Base-by-base conservation (phyloP, 306 rosid genomes). In the Glycine tomentella region DNA sequence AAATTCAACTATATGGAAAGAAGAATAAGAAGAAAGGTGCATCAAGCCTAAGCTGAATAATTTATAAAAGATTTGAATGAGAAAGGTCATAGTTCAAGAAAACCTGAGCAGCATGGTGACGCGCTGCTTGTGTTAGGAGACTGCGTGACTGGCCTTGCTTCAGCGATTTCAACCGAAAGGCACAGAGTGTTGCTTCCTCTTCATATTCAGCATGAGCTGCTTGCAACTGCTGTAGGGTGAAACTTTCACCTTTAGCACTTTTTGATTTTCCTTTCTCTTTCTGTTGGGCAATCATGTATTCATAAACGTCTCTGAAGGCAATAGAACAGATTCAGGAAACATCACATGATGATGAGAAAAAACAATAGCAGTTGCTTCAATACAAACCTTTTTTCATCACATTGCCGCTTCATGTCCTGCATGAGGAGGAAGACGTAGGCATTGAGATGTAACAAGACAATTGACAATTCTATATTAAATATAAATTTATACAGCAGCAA, bases 351-450 rank as follows among this genome's bases (percentile, higher is more conserved):
- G 45, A 42, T 48, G 55, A 64, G 75, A 67, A 84, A 82, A 25
- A 82, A 73, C 8, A 65, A 65, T 44, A 78, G 58, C 50, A 9
- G 25, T n/a, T 11, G 66, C 65, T 75, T 69, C 44, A 44, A 69
- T 68, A 73, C 56, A 9, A 13, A 93, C 97, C 95, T 92, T 84
- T 93, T 93, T 59, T 93, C 98, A 51, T 91, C 97, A 36, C 98
- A 93, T 64, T 93, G 97, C 16, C 91, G 93, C 90, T 91, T 93
- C 98, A 93, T 93, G 85, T 93, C 97, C 98, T 91, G 91, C 87
- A 89, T 61, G 66, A 84, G 82, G 31, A 25, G 31, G 70, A 64
- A 64, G 66, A 78, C 69, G 58, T 59, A n/a, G 75, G 33, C 33
- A 78, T 53, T 89, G 38, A 88, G 90, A 81, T 59, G 68, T 9